Base-by-base conservation (phyloP, 495 filamentous ascomycete species). In the Tuber umbilicatum region DNA sequence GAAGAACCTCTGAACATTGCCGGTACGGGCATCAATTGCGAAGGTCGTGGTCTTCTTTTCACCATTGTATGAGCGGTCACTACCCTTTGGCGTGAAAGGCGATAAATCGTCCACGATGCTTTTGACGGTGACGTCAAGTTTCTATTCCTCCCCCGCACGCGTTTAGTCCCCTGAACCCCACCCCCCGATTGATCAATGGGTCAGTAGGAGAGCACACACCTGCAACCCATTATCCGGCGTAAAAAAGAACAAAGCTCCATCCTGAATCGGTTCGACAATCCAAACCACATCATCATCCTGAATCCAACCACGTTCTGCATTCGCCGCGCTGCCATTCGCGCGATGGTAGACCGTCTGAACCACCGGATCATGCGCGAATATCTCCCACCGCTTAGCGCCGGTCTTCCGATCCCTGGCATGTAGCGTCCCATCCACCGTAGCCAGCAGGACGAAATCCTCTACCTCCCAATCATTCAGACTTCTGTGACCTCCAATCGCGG, bases 361-460 rank as follows among this genome's bases (percentile, higher is more conserved):
- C 86, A 96, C 91, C 73, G 95, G 93, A 78, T 90, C 89, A 78
- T 92, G 91, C 69, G 91, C 88, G 84, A 92, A 89, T 71, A 97
- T 86, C 81, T 90, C 89, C 95, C 95, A 99, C 83, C 88, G 91
- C 74, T 89, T 86, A 68, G 90, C 85, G 70, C 95, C 95, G 74
- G 89, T 94, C 83, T 91, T 92, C 78, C 95, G 88, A 85, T 97
- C 93, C 85, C 90, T 89, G 82, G 96, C 95, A 87, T 97, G 92
- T 83, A 99, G 89, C 76, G 91, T 92, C 86, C 95, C 95, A 86
- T 98, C 93, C 87, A 99, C 91, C 88, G 96, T 98, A 91, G 96
- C 94, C 91, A 99, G 86, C 86, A 99, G 91, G 84, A 98, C 92
- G 89, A 97, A 96, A 86, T 98, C 94, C 91, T 98, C 94, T 85